Percentiles rank a stretch among this genome's conserved stretches.
Conservation (phyloP, 257 asterid species). For the Phtheirospermum japonicum region DNA sequence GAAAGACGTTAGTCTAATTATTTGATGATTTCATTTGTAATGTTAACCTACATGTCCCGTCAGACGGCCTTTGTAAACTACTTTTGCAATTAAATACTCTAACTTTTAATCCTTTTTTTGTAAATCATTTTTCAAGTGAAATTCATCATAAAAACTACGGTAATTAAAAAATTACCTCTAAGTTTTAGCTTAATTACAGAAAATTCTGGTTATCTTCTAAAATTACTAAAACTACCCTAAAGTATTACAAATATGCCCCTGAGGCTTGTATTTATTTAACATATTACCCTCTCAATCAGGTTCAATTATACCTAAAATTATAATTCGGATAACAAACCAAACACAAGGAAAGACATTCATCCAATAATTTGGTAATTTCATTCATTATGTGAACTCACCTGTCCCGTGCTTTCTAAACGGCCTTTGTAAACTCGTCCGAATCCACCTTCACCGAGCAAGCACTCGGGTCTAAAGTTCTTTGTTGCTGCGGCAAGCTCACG, state of each 20-base stretch:
- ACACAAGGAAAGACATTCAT: not conserved
- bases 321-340: not conserved
- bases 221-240: not conserved
- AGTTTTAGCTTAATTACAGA: too few relatives aligned
- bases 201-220: not conserved
- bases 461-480: conserved; percentile 78
- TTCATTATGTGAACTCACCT: conserved; percentile 43
- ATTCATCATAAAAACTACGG: not conserved
- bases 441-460: conserved; percentile 97
- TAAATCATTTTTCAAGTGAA: too few relatives aligned
- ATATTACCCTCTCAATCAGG: too few relatives aligned
- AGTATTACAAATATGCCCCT: not conserved
- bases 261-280: too few relatives aligned
- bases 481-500: conserved; percentile 98
- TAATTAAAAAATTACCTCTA: too few relatives aligned
- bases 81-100: too few relatives aligned
- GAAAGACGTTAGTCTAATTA: too few relatives aligned
- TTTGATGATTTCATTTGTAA: too few relatives aligned
- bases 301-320: not conserved
- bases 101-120: too few relatives aligned
- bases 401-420: conserved; percentile 75
- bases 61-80: too few relatives aligned
- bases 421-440: conserved; percentile 95
- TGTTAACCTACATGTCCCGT: too few relatives aligned
- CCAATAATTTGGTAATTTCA: not conserved